phyloP scores from a whole-genome alignment of 148 eudicot genomes.

The Cornus florida region DNA sequence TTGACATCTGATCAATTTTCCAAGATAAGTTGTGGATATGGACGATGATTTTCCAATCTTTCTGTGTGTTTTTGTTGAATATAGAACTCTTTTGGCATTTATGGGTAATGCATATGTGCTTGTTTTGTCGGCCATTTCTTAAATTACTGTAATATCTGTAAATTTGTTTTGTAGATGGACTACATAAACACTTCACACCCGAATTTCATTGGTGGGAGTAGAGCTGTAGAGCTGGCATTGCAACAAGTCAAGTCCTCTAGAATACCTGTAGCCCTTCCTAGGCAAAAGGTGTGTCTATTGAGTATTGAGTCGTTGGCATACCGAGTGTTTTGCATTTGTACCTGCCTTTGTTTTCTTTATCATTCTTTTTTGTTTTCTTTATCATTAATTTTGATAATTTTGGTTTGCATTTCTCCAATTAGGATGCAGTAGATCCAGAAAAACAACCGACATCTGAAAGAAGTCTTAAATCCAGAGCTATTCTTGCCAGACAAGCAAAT shows the following conservation, averaged over 20 bases:
- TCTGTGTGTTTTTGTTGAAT: background rate
- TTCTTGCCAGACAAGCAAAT: slow-evolving; percentile 68
- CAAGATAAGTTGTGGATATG: background rate
- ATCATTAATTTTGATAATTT: background rate
- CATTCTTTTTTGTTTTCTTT: background rate
- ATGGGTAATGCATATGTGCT: background rate
- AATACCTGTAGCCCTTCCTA: slow-evolving; percentile 42
- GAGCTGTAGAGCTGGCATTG: slow-evolving; percentile 78
- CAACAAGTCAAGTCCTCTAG: slow-evolving; percentile 60
- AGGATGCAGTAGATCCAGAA: slow-evolving; percentile 74
- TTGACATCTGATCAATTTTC: background rate
- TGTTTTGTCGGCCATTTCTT: background rate
- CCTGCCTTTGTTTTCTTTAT: too few species aligned
- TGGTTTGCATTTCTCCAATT: slow-evolving; percentile 10
- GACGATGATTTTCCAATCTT: background rate
- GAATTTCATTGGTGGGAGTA: slow-evolving; percentile 86
- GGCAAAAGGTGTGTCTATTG: slow-evolving; percentile 49
- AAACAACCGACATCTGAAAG: slow-evolving; percentile 76
- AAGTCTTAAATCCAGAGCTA: slow-evolving; percentile 66
- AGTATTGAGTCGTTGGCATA: background rate
- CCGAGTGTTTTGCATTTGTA: slow-evolving; percentile 5
- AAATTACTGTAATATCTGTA: background rate
- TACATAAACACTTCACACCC: slow-evolving; percentile 94
- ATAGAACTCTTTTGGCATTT: background rate
- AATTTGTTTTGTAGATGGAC: slow-evolving; percentile 62